These are phyloP conservation scores for Coemansia sp. DNA, from an alignment of 192 early-diverging fungal genomes.

Conservation along the genomic window DNA sequence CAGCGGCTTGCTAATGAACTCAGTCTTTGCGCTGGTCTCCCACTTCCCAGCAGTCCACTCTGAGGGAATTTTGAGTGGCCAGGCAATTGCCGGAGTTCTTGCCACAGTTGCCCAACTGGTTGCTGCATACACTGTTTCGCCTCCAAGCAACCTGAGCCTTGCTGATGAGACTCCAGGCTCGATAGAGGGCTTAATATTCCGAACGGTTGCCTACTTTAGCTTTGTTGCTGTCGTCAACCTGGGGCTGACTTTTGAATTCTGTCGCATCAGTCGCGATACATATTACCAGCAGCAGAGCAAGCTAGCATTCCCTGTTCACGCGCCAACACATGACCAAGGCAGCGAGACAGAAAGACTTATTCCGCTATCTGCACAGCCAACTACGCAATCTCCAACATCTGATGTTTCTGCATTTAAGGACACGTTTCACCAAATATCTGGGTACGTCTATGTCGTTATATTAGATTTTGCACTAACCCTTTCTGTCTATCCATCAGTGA, in stretches of 20 bases:
- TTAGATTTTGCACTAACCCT: conserved; percentile 69
- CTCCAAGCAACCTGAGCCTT: conserved; percentile 1
- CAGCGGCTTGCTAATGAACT: conserved; percentile 65
- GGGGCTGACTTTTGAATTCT: conserved; percentile 29
- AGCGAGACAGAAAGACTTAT: conserved; percentile 29
- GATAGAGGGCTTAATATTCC: conserved; percentile 18
- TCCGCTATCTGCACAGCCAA: conserved; percentile 7
- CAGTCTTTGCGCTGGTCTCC: conserved; percentile 68
- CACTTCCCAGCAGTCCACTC: conserved; percentile 66
- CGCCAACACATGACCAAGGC: not conserved
- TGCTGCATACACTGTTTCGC: conserved; percentile 51
- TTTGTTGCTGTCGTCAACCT: conserved; percentile 43
- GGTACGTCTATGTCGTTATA: conserved; percentile 54
- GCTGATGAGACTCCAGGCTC: not conserved
- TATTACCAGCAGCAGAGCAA: conserved; percentile 48
- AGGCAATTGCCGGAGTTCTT: conserved; percentile 64
- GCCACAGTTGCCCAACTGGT: conserved; percentile 65
- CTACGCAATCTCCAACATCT: conserved; percentile 6
- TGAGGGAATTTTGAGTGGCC: conserved; percentile 71
- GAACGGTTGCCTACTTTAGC: conserved; percentile 49
- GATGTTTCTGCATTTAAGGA: conserved; percentile 25
- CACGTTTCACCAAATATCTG: conserved; percentile 48
- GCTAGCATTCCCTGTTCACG: conserved; percentile 14
- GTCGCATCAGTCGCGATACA: conserved; percentile 25
- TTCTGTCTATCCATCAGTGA: conserved; percentile 73